Base-by-base conservation (phyloP, 202 grass and related monocot genomes). In the Panicum virgatum region DNA sequence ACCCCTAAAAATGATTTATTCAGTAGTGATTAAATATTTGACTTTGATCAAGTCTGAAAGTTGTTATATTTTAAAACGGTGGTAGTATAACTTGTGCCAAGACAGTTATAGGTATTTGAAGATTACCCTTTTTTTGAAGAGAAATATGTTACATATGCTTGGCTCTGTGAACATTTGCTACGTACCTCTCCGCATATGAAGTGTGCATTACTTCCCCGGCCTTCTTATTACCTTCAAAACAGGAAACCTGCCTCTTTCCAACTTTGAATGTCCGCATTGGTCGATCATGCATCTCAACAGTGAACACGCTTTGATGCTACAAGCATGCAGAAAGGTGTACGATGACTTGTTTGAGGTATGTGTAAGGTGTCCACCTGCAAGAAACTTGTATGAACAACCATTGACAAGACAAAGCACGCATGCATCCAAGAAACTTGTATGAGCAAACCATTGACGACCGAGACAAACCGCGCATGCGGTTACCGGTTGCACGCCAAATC, bases 401-500 rank as follows among this genome's bases (percentile, higher is more conserved):
- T 64, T 62, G 40, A 76, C 36, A 4, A 39, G n/a, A 22, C 19
- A 34, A 32, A 59, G 69, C 66, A 83, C 71, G 29, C n/a, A 52
- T 34, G 42, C 11, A 20, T 66, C 14, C 46, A 52, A 20, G 43
- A 22, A 82, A 53, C 62, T 76, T 81, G 73, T 60, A 75, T 67
- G 84, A 62, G 34, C 78, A 42, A 42, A 27, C 39, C 50, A 75
- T 75, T 56, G 72, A 75, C 51, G 72, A 29, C 10, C 57, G 11
- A 60, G 12, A 29, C 25, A 57, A 54, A 73, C 66, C 53, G 62
- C 75, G 36, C 25, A 58, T 40, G 59, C 23, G 12, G 6, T 82
- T 75, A 56, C 44, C 77, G 54, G 70, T 80, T 38, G 54, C 82
- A 85, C 77, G 87, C 87, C 67, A 73, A 76, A 62, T 63, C 44